phyloP scores from a whole-genome alignment of 2,329 filamentous ascomycete genomes.

The Fusarium sp. region DNA sequence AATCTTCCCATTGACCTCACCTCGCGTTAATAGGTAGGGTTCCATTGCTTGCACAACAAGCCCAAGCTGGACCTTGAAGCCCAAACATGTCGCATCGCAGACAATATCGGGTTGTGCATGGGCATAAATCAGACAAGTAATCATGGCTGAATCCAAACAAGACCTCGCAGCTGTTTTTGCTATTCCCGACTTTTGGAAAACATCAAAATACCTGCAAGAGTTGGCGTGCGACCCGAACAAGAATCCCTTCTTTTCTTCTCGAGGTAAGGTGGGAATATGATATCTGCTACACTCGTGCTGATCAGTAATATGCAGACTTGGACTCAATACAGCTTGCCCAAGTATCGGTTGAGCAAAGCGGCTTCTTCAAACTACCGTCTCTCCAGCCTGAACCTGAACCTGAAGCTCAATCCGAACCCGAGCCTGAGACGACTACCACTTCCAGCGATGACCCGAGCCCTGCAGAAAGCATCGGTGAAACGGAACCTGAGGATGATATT shows the following conservation, averaged over 20 bases:
- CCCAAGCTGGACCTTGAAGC: constrained; percentile 3
- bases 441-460: constrained; percentile 11
- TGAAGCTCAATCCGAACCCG: constrained; percentile 15
- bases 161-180: constrained; percentile 68
- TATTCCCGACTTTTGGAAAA: constrained; percentile 69
- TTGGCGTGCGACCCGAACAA: constrained; percentile 25
- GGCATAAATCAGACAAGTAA: constrained; percentile 11
- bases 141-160: constrained; percentile 54
- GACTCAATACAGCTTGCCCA: constrained; percentile 34
- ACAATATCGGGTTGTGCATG: constrained; percentile 24
- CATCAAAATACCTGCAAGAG: constrained; percentile 61
- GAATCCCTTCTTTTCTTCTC: constrained; percentile 58
- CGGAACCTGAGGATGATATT: constrained; percentile 44
- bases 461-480: constrained; percentile 12
- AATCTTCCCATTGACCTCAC: background rate
- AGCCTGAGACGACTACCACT: constrained; percentile 16
- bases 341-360: constrained; percentile 41
- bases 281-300: background rate
- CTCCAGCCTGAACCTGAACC: constrained; percentile 32
- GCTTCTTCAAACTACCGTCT: constrained; percentile 48
- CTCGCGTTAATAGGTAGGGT: constrained; percentile 34
- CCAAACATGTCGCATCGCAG: constrained; percentile 3
- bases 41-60: constrained; percentile 3
- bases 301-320: constrained; percentile 13
- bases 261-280: constrained; percentile 41